Percentiles rank a stretch among this genome's conserved stretches.
phyloP scores from a whole-genome alignment of 768 basidiomycete species.

The Clavaria fumosa region DNA sequence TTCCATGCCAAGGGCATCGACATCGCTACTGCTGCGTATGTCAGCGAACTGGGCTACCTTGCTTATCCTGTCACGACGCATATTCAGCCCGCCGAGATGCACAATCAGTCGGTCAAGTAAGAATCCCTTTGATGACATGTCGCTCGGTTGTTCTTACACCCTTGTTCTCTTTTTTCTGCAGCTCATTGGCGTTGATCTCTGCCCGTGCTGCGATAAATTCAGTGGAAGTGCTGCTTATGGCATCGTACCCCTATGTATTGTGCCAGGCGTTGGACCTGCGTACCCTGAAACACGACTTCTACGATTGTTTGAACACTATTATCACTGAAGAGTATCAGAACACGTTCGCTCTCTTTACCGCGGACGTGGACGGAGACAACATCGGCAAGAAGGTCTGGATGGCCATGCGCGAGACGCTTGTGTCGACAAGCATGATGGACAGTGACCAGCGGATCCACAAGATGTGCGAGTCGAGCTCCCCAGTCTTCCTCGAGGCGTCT shows the following conservation, averaged over 20 bases:
- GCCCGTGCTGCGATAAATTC: constrained; percentile 62
- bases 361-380: constrained; percentile 17
- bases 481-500: constrained; percentile 12
- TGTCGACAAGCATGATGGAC: constrained; percentile 61
- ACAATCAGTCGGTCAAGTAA: constrained; percentile 74
- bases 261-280: constrained; percentile 81
- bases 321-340: constrained; percentile 32
- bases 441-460: constrained; percentile 51
- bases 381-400: constrained; percentile 25
- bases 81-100: constrained; percentile 74
- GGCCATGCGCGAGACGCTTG: constrained; percentile 37
- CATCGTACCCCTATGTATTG: constrained; percentile 55
- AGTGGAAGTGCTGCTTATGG: constrained; percentile 52
- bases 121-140: constrained; percentile 13
- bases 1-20: constrained; percentile 70
- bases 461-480: constrained; percentile 47
- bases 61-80: constrained; percentile 68
- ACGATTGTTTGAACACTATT: constrained; percentile 30
- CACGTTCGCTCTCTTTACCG: constrained; percentile 29
- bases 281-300: constrained; percentile 54
- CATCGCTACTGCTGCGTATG: constrained; percentile 70
- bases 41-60: constrained; percentile 62
- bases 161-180: constrained; percentile 12
- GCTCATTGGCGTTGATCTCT: constrained; percentile 53
- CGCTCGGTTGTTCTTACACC: neutral